Base-by-base conservation (phyloP, 208 protist species). In the Crithidia sp. region DNA sequence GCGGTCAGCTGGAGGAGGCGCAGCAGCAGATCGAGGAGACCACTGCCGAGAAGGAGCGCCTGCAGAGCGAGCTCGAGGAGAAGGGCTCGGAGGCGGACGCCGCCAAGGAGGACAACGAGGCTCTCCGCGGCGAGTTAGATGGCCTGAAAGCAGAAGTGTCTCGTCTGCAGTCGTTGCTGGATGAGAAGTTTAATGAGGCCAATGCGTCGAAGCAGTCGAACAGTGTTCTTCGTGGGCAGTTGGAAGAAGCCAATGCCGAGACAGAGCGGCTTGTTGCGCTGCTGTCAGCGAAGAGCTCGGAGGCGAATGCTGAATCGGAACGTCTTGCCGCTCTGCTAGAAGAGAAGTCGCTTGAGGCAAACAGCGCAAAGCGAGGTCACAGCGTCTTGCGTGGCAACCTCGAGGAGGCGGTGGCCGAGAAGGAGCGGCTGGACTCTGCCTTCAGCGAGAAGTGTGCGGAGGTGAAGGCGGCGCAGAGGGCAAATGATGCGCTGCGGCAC, bases 21-120 rank as follows among this genome's bases (percentile, higher is more conserved):
- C 66, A 74, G 63, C 49, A 53, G 62, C 50, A 39, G 12, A 40
- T 67, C 14, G 73, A 83, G 64, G 40, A 79, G 17, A 60, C 63
- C 17, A 79, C 74, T 43, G 53, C 74, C 3, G 80, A 80, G 63
- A 76, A 66, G 72, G 64, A 82, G 57, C 65, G 60, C 37, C 70
- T 78, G 53, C 67, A 77, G 45, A 57, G 73, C 44, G 53, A 77
- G 54, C 65, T 77, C 6, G 45, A 59, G 58, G 65, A 67, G 36
- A 74, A 79, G 59, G 37, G 39, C 40, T 10, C 50, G 8, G 60
- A 62, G 58, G 45, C 47, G 49, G 70, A 65, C 5, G 70, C 57
- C 39, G 43, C 47, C 40, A 65, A 40, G 43, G 56, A 58, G 44
- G 56, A 61, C 16, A 65, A 53, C 36, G 65, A 71, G 52, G 54